Base-by-base conservation (phyloP, 495 filamentous ascomycete species). In the Annulohypoxylon stygium region DNA sequence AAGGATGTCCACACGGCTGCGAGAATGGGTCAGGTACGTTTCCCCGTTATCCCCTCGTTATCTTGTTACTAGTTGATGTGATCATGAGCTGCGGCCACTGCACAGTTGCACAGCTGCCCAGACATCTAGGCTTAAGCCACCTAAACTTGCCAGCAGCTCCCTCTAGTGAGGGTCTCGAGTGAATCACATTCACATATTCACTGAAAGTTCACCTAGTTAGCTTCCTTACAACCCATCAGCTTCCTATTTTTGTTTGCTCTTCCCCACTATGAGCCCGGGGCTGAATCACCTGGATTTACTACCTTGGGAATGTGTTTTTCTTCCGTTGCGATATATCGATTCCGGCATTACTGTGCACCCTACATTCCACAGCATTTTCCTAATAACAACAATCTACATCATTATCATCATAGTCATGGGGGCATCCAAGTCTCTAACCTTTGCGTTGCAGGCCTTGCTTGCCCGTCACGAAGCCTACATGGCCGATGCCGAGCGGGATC, bases 391-490 rank as follows among this genome's bases (percentile, higher is more conserved):
- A 51, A 8, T 51, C 12, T 70, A 67, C 55, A 66, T 53, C n/a
- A 57, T 48, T 12, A 57, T 69, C 72, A 73, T 76, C 54, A 87
- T 86, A 82, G 48, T 77, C 53, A 87, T 86, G 82, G 54, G 55
- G 5, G 65, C 57, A 18, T 72, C 64, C 14, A 54, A 70, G 26
- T 68, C 65, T 75, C 90, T 93, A 81, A 93, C 88, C 16, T 93
- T 92, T 82, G 80, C 90, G 45, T 81, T 93, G 61, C 91, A 98
- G 95, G 93, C 95, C 37, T 84, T 99, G 41, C 88, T 99, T 16
- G 89, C 91, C 58, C 92, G 95, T 65, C 95, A 98, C 87, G 95
- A 98, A 82, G 88, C 90, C 43, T 97, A 97, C 79, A 93, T 97
- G 85, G 91, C 89, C 18, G 93, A 97, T 77, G 92, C 93, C 59